Percentiles rank a stretch among this genome's conserved stretches.
These are phyloP conservation scores for California macrophylla DNA, from an alignment of 441 rosid genomes.

Conservation along the genomic window DNA sequence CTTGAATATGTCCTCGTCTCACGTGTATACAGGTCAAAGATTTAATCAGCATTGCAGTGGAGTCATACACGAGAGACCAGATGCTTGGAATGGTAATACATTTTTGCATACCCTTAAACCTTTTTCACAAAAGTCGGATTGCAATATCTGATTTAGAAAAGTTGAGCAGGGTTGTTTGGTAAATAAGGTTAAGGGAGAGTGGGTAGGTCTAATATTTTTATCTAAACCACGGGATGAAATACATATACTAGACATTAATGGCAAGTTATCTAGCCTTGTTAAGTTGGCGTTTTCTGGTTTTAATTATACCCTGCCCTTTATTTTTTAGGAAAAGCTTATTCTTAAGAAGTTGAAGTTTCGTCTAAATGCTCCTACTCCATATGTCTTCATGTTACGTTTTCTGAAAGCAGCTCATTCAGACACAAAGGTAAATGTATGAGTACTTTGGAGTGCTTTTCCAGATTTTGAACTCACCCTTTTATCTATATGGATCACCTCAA, in stretches of 20 bases:
- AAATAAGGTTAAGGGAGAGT: neutral
- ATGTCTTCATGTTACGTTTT: slow-evolving; percentile 88
- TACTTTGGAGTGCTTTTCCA: too few relatives aligned
- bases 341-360: slow-evolving; percentile 73
- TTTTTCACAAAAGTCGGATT: neutral
- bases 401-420: slow-evolving; percentile 85
- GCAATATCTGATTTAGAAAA: neutral
- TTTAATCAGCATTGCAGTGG: slow-evolving; percentile 75
- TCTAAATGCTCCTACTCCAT: slow-evolving; percentile 71
- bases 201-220: neutral
- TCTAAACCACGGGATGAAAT: neutral
- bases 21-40: slow-evolving; percentile 54
- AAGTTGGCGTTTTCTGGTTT: neutral
- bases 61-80: slow-evolving; percentile 68
- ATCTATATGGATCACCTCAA: too few relatives aligned
- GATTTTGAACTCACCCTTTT: too few relatives aligned
- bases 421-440: slow-evolving; percentile 35
- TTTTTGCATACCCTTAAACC: neutral
- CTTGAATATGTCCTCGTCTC: neutral
- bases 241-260: neutral
- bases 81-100: slow-evolving; percentile 55
- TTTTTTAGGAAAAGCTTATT: slow-evolving; percentile 62
- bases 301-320: slow-evolving; percentile 14
- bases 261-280: slow-evolving; percentile 1
- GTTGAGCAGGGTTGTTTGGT: neutral